A percentile compares a stretch with the other conserved stretches of the same genome.
These are phyloP conservation scores for Solidago caesia DNA, from an alignment of 129 eudicot genomes.

Conservation along the genomic window DNA sequence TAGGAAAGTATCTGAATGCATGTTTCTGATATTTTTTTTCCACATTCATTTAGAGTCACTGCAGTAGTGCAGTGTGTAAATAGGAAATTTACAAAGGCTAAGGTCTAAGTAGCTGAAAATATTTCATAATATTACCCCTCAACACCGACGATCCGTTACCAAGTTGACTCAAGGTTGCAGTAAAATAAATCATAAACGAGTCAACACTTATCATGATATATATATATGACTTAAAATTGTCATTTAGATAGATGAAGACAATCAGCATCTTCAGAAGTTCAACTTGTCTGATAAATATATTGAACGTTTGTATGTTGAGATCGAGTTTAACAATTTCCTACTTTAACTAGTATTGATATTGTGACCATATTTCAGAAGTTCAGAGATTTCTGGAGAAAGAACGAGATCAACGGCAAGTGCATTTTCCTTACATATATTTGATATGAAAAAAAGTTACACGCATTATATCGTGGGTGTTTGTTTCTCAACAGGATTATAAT, in stretches of 20 bases:
- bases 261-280: too few relatives aligned
- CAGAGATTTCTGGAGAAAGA: constrained; percentile 42
- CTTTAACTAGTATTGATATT: neutral
- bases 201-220: neutral
- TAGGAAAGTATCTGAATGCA: too few relatives aligned
- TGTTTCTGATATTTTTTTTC: too few relatives aligned
- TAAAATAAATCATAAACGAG: too few relatives aligned
- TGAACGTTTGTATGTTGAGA: neutral
- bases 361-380: neutral
- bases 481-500: constrained; percentile 41
- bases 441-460: neutral
- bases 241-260: too few relatives aligned
- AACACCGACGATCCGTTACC: neutral
- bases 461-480: neutral
- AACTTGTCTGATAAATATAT: too few relatives aligned
- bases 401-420: constrained; percentile 41
- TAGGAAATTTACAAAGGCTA: neutral
- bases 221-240: too few relatives aligned
- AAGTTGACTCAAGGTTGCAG: neutral
- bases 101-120: neutral
- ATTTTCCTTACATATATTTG: constrained; percentile 3
- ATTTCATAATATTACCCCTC: neutral
- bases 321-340: neutral
- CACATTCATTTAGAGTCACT: too few relatives aligned
- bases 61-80: neutral